Evolutionary conservation across 2,329 filamentous ascomycete genomes (phyloP).

Genomic region (Balansia obtecta): DNA sequence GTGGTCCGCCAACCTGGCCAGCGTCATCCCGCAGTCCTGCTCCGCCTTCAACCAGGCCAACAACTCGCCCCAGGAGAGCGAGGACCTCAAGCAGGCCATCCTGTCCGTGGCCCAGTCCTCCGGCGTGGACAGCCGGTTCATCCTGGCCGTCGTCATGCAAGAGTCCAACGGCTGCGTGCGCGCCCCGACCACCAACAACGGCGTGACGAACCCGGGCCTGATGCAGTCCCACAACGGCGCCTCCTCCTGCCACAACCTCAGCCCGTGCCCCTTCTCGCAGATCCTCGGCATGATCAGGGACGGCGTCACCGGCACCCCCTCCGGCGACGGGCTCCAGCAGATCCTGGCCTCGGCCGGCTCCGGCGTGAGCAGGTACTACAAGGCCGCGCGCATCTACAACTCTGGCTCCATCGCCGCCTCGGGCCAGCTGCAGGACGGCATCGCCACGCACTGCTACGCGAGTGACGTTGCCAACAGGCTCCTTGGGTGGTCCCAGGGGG

Average conservation of each 20-base stretch:
- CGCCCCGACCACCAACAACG: slow-evolving; percentile 25
- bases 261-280: slow-evolving; percentile 14
- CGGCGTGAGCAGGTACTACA: slow-evolving; percentile 23
- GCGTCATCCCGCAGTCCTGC: slow-evolving; percentile 7
- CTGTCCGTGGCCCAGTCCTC: slow-evolving; percentile 15
- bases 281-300: slow-evolving; percentile 24
- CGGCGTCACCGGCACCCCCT: slow-evolving; percentile 26
- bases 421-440: slow-evolving; percentile 24
- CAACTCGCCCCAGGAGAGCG: slow-evolving; percentile 7
- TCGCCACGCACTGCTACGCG: slow-evolving; percentile 36
- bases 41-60: slow-evolving; percentile 5
- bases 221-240: slow-evolving; percentile 26
- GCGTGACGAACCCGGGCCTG: slow-evolving; percentile 29
- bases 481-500: slow-evolving; percentile 1
- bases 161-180: slow-evolving; percentile 32
- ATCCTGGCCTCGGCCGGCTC: slow-evolving; percentile 18
- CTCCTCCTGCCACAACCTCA: slow-evolving; percentile 23
- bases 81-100: slow-evolving; percentile 20
- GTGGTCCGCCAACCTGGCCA: slow-evolving; percentile 11
- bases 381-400: slow-evolving; percentile 36
- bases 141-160: slow-evolving; percentile 31
- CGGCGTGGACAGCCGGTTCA: slow-evolving; percentile 26
- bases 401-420: slow-evolving; percentile 25
- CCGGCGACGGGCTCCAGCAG: slow-evolving; percentile 30
- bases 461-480: slow-evolving; percentile 29